Evolutionary conservation across 805 yeast species (phyloP), one percentile per base, ranked within the genome.

Genomic region (Candida ulmi): DNA sequence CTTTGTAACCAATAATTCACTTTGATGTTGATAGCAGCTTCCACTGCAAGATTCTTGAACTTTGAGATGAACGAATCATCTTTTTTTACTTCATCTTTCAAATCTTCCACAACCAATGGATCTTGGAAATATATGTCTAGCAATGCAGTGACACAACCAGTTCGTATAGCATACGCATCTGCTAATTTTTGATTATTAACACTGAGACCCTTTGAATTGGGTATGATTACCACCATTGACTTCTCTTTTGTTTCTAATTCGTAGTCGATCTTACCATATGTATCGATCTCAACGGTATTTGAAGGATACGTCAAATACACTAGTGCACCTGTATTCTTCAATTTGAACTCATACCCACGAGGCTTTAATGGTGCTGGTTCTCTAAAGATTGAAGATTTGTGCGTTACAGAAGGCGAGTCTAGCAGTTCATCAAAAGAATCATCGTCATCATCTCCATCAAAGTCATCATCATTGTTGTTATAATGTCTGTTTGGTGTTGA

Each of bases 81-180:
- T 2, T 34, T n/a, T 3, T 24, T 23, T 1, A 30, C 28, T 2
- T 19, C 41, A 2, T 31, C 35, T 6, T 37, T 17, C 4, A 43
- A 43, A 2, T 35, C 4, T 24, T 43, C 49, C 2, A 39, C n/a
- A 26, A 38, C 40, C 27, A 53, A 39, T 5, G 53, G 43, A 35
- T 53, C 56, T 27, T 42, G 34, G 27, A 45, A 48, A 40, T 53
- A 53, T 3, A 50, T 28, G 30, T 53, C 58, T 11, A 53, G 19
- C 11, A 53, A 27, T 2, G 56, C 55, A 30, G 51, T 48, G 16
- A 53, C 58, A 42, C 58, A 53, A 2, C 58, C 58, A 5, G 58
- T 47, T 27, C 58, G 44, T 4, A 53, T 47, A 0, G 58, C 47
- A 32, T 53, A 53, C 0, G 56, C 58, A 39, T 53, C 58, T 1